Conservation (phyloP, 2,329 filamentous ascomycete genomes). For the Botrytis cinerea region DNA sequence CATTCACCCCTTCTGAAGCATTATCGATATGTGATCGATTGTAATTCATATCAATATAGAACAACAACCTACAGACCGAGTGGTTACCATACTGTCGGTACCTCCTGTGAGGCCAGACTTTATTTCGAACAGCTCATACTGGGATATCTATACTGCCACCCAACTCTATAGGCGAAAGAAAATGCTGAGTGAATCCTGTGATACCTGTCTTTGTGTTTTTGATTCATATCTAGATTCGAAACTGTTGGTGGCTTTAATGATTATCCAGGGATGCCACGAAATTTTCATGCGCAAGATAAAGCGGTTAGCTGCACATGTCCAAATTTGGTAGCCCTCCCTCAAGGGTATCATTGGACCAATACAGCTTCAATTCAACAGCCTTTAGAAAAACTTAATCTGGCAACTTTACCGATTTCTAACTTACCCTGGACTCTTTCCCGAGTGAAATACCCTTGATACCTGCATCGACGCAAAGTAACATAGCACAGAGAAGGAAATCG, state of each 20-base stretch:
- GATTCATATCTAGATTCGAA: constrained; percentile 2
- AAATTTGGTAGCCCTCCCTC: background rate
- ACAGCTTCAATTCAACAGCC: background rate
- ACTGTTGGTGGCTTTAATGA: constrained; percentile 4
- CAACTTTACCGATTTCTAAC: background rate
- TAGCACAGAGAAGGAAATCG: constrained; percentile 5
- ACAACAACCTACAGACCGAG: background rate
- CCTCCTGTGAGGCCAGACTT: background rate
- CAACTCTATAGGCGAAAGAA: background rate
- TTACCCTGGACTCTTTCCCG: background rate
- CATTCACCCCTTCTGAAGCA: background rate
- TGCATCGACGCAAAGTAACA: constrained; percentile 21
- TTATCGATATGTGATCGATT: background rate
- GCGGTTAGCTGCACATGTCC: constrained; percentile 1
- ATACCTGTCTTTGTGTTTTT: background rate
- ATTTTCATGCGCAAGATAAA: background rate
- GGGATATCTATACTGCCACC: background rate
- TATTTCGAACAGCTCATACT: background rate
- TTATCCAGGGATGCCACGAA: constrained; percentile 12
- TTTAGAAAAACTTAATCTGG: background rate
- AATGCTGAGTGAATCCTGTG: background rate
- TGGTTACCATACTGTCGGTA: constrained; percentile 16
- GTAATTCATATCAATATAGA: background rate
- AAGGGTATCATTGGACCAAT: constrained; percentile 4
- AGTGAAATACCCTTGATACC: constrained; percentile 1